Evolutionary conservation across 2,329 filamentous ascomycete species (phyloP), one percentile per base, ranked within the genome.

Genomic region (Tricladium varicosporioides): DNA sequence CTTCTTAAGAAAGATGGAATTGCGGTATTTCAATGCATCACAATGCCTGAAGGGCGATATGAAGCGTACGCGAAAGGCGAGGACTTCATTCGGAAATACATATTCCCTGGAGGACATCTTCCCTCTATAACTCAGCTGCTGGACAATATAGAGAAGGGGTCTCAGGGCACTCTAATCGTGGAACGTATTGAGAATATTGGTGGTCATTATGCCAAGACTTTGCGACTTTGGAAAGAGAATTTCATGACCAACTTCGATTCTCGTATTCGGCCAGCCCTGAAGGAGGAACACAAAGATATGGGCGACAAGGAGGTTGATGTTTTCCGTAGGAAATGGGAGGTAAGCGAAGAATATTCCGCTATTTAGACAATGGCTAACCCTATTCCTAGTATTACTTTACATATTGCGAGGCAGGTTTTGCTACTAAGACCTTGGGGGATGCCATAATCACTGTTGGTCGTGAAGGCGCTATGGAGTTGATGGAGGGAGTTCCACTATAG

Each of bases 41-140:
- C 88, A 1, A 90, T 90, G 81, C 87, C 87, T 0, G 86, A 91
- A 67, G 75, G 79, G 42, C 78, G 86, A 51, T 86, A 89, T 67
- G 82, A 84, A 60, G 80, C 79, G 7, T 90, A 90, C 67, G 78
- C 82, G 15, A 83, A 80, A 64, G 80, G 81, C 2, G 83, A 88
- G 69, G 87, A 90, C 67, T 91, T 91, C 71, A 90, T 91, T 67
- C 82, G 86, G 56, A 84, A 85, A 60, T 89, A 91, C 72, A 91
- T 91, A 54, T 91, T 92, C 71, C 88, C 88, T 0, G 87, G 88
- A n/a, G 88, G 88, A 0, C 86, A 91, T 66, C 74, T 91, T 5
- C 83, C 83, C 76, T 77, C 48, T 77, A 78, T 78, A 32, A 81
- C 77, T 13, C 80, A 85, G 62, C 72, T 86, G 15, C 71, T 86